Evolutionary conservation across 495 filamentous ascomycete species (phyloP).

Genomic region (Ascobolus immersus): DNA sequence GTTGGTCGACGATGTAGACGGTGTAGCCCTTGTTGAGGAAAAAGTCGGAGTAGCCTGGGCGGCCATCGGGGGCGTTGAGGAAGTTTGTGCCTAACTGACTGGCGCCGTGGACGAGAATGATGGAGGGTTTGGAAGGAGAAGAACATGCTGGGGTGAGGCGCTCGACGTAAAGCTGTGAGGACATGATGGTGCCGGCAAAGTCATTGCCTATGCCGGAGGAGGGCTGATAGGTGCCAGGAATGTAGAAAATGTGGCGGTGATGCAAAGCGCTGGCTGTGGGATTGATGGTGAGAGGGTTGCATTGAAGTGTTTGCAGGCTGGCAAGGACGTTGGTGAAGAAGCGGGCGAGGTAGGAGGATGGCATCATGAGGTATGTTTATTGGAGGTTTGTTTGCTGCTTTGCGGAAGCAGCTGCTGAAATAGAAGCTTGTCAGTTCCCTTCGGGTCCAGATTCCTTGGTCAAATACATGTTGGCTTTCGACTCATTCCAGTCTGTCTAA

Average conservation of each 20-base stretch:
- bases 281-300: no score
- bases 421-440: no score
- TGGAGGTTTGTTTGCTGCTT: no score
- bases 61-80: conserved; percentile 25
- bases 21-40: conserved; percentile 23
- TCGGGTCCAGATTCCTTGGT: no score
- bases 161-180: background rate
- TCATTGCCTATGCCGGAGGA: background rate
- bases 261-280: background rate
- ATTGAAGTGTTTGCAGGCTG: no score
- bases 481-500: no score
- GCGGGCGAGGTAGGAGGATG: no score
- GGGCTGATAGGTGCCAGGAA: background rate
- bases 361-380: no score
- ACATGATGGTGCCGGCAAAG: background rate
- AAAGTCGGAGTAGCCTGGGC: conserved; percentile 23
- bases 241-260: conserved; percentile 1
- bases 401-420: no score
- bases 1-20: conserved; percentile 24
- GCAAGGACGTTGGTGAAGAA: no score
- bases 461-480: no score
- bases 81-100: conserved; percentile 14
- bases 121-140: background rate
- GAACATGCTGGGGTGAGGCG: background rate
- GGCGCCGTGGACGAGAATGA: conserved; percentile 4